These are phyloP conservation scores for Citrullus amarus DNA, from an alignment of 306 rosid genomes.

Conservation along the genomic window DNA sequence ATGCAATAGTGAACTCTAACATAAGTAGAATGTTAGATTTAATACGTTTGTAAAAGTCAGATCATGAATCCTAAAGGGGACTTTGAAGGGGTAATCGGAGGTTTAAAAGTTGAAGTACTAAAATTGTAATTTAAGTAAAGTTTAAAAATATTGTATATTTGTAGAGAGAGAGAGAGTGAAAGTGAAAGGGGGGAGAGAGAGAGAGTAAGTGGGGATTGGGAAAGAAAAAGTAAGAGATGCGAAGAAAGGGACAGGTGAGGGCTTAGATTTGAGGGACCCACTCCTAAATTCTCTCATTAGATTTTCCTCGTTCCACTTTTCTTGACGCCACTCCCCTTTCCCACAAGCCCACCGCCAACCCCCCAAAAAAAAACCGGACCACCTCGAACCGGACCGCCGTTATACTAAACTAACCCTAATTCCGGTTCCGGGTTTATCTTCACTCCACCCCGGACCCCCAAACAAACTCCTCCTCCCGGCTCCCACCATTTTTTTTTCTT, in stretches of 20 bases:
- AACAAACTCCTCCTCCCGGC: too few relatives aligned
- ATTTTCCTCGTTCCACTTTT: conserved; percentile 31
- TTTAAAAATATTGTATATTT: neutral
- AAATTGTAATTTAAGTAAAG: too few relatives aligned
- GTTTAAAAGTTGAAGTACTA: too few relatives aligned
- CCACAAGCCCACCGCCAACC: conserved; percentile 11
- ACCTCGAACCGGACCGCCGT: neutral
- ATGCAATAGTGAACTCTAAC: too few relatives aligned
- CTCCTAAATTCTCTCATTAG: conserved; percentile 25
- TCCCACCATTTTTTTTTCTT: too few relatives aligned
- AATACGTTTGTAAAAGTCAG: too few relatives aligned
- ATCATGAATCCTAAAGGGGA: too few relatives aligned
- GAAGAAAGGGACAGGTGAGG: conserved; percentile 47
- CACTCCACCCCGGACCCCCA: too few relatives aligned
- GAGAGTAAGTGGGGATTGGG: neutral
- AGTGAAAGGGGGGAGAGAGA: neutral
- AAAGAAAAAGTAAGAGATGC: conserved; percentile 17
- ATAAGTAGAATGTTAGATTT: too few relatives aligned
- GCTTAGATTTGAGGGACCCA: conserved; percentile 75
- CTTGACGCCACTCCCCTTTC: conserved; percentile 31
- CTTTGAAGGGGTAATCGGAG: too few relatives aligned
- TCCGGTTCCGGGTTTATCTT: neutral
- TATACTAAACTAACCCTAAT: neutral
- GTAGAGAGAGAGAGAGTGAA: neutral
- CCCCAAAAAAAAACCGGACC: too few relatives aligned